These are phyloP conservation scores for Chaetomium sp. DNA, from an alignment of 2,329 filamentous ascomycete genomes.

Conservation along the genomic window DNA sequence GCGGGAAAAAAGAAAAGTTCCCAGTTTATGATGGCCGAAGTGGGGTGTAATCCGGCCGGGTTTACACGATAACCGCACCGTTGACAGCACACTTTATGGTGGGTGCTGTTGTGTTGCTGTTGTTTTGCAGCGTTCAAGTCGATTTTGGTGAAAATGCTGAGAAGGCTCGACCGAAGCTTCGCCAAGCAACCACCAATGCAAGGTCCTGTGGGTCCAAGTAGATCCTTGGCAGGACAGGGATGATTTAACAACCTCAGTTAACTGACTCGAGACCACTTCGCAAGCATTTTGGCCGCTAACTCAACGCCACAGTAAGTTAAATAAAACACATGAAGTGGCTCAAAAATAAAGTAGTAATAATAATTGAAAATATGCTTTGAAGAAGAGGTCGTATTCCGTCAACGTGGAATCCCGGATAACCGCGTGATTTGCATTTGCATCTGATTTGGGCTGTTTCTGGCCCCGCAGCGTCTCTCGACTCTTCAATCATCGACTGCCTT, in stretches of 20 bases:
- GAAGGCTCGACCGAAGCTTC: background rate
- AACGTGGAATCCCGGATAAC: background rate
- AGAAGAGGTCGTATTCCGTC: background rate
- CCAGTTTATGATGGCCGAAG: background rate
- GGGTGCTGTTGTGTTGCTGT: background rate
- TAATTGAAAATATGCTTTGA: background rate
- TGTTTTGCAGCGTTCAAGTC: constrained; percentile 6
- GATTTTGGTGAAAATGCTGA: constrained; percentile 9
- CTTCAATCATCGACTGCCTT: too few relatives aligned
- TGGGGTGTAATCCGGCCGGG: background rate
- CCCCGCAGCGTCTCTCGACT: background rate
- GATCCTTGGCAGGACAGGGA: constrained; percentile 14
- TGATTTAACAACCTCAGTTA: too few relatives aligned
- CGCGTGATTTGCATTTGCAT: background rate
- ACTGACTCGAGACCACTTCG: background rate
- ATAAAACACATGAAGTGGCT: background rate
- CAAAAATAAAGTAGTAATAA: background rate
- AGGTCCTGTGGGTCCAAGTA: background rate
- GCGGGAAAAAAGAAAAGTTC: background rate
- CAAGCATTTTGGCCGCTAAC: background rate
- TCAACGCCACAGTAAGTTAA: background rate
- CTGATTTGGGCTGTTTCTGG: background rate
- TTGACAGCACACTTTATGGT: background rate
- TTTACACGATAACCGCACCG: background rate
- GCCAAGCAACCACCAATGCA: constrained; percentile 9